phyloP scores from a whole-genome alignment of 768 basidiomycete genomes.

The Rhodocollybia butyracea region DNA sequence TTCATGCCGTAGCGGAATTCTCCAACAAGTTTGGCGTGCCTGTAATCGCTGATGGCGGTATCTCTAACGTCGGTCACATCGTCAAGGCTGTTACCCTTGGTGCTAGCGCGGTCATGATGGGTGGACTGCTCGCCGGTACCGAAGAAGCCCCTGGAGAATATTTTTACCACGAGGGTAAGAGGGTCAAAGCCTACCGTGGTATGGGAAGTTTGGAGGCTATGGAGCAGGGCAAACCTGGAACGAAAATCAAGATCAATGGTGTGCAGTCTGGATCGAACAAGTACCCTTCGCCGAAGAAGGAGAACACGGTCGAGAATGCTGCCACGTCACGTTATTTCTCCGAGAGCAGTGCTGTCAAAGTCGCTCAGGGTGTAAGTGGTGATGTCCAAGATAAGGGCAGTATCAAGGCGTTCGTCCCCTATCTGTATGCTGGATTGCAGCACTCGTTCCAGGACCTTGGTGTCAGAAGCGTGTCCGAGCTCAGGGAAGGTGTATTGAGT shows the following conservation, averaged over 20 bases:
- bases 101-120: constrained; percentile 99
- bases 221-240: constrained; percentile 65
- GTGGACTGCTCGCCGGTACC: constrained; percentile 91
- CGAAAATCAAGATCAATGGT: constrained; percentile 19
- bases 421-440: constrained; percentile 77
- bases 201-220: constrained; percentile 97
- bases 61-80: constrained; percentile 94
- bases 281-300: constrained; percentile 45
- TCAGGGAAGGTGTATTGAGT: constrained; percentile 60
- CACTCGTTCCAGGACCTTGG: constrained; percentile 96
- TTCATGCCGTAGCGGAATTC: constrained; percentile 95
- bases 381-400: constrained; percentile 98
- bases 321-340: constrained; percentile 97
- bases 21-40: constrained; percentile 91
- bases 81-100: constrained; percentile 95
- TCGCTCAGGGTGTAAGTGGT: constrained; percentile 94
- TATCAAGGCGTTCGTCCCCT: constrained; percentile 88
- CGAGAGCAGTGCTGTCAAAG: constrained; percentile 89
- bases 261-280: constrained; percentile 35
- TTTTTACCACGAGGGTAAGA: constrained; percentile 98
- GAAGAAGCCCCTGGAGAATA: constrained; percentile 98
- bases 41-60: constrained; percentile 94
- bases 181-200: constrained; percentile 97
- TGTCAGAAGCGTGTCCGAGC: constrained; percentile 58
- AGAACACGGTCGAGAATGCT: constrained; percentile 73